Evolutionary conservation across 441 rosid genomes (phyloP), one percentile per base, ranked within the genome.

Genomic region (Dalechampia spathulata): DNA sequence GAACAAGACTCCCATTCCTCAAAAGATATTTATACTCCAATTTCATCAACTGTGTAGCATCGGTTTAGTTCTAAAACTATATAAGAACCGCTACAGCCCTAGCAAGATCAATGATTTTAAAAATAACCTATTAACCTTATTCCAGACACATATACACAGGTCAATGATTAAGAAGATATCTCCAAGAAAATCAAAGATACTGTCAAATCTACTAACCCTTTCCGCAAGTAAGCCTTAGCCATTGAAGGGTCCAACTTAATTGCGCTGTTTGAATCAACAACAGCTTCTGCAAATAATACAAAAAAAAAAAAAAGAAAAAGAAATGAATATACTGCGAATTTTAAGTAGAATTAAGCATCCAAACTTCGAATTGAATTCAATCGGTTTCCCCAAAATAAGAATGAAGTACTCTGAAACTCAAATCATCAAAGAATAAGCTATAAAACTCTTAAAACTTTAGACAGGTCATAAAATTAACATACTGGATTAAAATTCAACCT

Each of bases 181-280:
- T 3, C 32, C 7, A 20, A 20, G n/a, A 23, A 12, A 20, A 59
- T 17, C 4, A 26, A 19, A 12, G n/a, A n/a, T n/a, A n/a, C n/a
- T 4, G 7, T 36, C 39, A 42, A 51, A 20, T 46, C 19, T 13
- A 60, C 90, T 66, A 65, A 89, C 99, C 80, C 99, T 54, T 86
- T 92, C 41, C 96, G 85, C 57, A 83, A 58, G 70, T 86, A 89
- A 8, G 92, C 90, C 75, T 80, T 92, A 34, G 90, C 44, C 82
- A 85, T 50, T 2, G 81, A 62, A 14, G 82, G 64, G 42, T 85
- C 92, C 84, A 89, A 69, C 72, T 79, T 78, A 55, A 89, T 79
- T 21, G 99, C 92, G 73, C 61, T 78, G 60, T 59, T 80, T 0
- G 99, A 83, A 78, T 89, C 99, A 39, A 81, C 77, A 41, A 92